These are phyloP conservation scores for Amanita fuliginea DNA, from an alignment of 768 basidiomycete species.

Conservation along the genomic window DNA sequence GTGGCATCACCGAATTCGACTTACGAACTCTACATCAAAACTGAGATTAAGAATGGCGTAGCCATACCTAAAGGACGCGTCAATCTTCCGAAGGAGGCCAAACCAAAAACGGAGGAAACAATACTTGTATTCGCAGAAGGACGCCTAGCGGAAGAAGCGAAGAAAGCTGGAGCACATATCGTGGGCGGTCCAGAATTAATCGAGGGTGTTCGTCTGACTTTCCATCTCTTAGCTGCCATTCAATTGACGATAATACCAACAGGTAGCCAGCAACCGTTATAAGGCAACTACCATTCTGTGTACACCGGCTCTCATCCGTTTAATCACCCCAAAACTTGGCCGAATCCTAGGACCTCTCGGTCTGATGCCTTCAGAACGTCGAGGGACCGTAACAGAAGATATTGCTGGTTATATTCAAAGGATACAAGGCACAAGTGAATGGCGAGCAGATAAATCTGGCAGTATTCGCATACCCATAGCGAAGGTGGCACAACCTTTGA, in stretches of 20 bases:
- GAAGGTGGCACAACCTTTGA: slow-evolving; percentile 34
- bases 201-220: slow-evolving; percentile 51
- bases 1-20: slow-evolving; percentile 65
- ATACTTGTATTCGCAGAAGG: slow-evolving; percentile 95
- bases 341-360: slow-evolving; percentile 80
- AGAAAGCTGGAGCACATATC: slow-evolving; percentile 77
- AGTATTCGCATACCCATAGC: slow-evolving; percentile 77
- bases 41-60: slow-evolving; percentile 65
- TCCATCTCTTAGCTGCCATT: neutral
- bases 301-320: slow-evolving; percentile 65
- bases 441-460: slow-evolving; percentile 85
- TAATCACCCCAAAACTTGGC: slow-evolving; percentile 72
- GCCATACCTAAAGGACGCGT: slow-evolving; percentile 87
- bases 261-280: slow-evolving; percentile 70
- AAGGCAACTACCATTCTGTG: slow-evolving; percentile 79
- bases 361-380: slow-evolving; percentile 89
- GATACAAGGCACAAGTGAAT: slow-evolving; percentile 77
- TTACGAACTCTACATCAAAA: slow-evolving; percentile 75
- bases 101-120: slow-evolving; percentile 55
- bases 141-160: slow-evolving; percentile 70
- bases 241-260: neutral
- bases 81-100: slow-evolving; percentile 73
- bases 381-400: slow-evolving; percentile 91
- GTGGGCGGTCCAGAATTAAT: slow-evolving; percentile 88
- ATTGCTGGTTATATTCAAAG: slow-evolving; percentile 71